Base-by-base conservation (phyloP, 495 filamentous ascomycete species). In the Rhypophila decipiens region DNA sequence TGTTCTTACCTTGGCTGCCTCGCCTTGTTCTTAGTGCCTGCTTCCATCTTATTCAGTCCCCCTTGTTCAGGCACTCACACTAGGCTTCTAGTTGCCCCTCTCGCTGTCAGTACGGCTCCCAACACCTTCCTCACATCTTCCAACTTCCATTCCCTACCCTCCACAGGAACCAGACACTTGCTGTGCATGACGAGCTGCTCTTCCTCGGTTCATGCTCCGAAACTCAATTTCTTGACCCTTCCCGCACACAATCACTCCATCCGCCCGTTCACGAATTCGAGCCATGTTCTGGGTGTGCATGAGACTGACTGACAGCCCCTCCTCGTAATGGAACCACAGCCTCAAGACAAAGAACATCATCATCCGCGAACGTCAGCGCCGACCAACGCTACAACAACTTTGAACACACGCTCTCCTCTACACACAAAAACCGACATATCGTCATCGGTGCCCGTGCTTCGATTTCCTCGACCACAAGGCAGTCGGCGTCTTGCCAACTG, bases 401-500 rank as follows among this genome's bases (percentile, higher is more conserved):
- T n/a, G n/a, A n/a, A n/a, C n/a, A n/a, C n/a, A n/a, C n/a, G n/a
- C n/a, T n/a, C 23, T 18, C 37, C 13, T 39, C 29, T 20, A 23
- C 53, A 35, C 38, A 37, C 12, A 13, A 21, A 44, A 33, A 9
- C 57, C 15, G 40, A 47, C 7, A 44, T 59, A 39, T 63, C 63
- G 20, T 46, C 58, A 34, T 68, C 71, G 15, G 51, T 62, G 19
- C 69, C 69, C 1, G 56, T 52, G 8, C 70, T 79, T 33, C 71
- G 68, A 46, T 78, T 77, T 43, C 76, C 75, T 44, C 65, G 53
- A 39, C 72, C 73, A 5, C 60, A 65, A 42, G 73, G 69, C 47
- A 75, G 68, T 48, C 59, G 69, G 31, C 58, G 68, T 20, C 65
- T 79, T 15, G 73, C 69, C 54, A 67, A 64, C 61, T 79, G 74